phyloP scores from a whole-genome alignment of 345 rosid genomes.

The Salix suchowensis region DNA sequence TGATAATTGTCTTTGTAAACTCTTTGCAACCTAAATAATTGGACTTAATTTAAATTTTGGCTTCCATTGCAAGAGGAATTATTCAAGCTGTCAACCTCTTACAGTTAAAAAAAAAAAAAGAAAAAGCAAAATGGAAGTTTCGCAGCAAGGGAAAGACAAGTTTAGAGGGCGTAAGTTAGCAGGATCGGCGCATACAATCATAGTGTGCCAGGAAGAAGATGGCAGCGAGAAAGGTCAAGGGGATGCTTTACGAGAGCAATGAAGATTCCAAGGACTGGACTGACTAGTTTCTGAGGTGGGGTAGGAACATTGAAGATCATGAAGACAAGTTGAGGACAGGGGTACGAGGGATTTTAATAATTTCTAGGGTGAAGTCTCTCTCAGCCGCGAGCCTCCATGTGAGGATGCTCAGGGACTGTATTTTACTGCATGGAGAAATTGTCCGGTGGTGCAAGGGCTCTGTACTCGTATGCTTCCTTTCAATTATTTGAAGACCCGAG shows the following conservation, averaged over 20 bases:
- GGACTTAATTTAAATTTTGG: too few species aligned
- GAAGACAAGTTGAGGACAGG: constrained; percentile 30
- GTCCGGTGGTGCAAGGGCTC: background rate
- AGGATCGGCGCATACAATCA: background rate
- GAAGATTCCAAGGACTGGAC: background rate
- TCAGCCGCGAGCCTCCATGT: constrained; percentile 16
- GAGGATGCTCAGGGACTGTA: constrained; percentile 11
- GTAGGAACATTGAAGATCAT: constrained; percentile 11
- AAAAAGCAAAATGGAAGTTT: too few species aligned
- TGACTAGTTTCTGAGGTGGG: background rate
- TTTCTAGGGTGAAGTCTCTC: constrained; percentile 16
- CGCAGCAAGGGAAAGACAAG: background rate
- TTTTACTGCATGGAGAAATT: background rate
- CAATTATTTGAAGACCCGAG: background rate
- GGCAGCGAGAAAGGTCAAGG: background rate
- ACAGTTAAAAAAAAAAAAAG: too few species aligned
- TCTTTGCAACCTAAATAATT: too few species aligned
- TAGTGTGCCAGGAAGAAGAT: background rate
- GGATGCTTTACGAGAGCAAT: background rate
- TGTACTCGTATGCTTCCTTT: background rate
- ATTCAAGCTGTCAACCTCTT: too few species aligned
- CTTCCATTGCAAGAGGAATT: too few species aligned
- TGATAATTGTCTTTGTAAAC: background rate
- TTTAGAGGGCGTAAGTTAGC: background rate
- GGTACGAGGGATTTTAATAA: constrained; percentile 12